Evolutionary conservation across 805 yeast species (phyloP), one percentile per base, ranked within the genome.

Genomic region (Candida khao-thaluensis): DNA sequence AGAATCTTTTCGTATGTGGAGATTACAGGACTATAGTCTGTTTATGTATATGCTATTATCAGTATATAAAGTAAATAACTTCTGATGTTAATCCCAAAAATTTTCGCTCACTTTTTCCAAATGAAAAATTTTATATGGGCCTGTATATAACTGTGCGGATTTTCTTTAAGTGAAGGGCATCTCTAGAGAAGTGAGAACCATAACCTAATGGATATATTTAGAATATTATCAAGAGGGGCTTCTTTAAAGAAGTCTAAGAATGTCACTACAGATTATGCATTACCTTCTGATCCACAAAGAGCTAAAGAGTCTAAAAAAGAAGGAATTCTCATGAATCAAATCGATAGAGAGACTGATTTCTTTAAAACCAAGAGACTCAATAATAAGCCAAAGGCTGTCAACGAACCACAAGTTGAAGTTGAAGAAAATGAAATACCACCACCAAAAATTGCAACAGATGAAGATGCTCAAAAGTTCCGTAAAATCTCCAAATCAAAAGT

Each of bases 171-270:
- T 8, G 24, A 22, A 22, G 24, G 10, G 24, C 24, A 22, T 22
- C 24, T 22, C 24, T 22, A 10, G n/a, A n/a, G n/a, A n/a, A n/a
- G n/a, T n/a, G n/a, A n/a, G n/a, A n/a, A n/a, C n/a, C n/a, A n/a
- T 10, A 10, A 22, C 24, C 9, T 22, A 22, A 89, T 89, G 96
- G 99, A 91, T 66, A 83, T 91, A 44, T 93, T 91, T 60, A 72
- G 86, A 52, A 81, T 93, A 2, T 72, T 91, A 25, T 71, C 89
- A 0, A 71, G 97, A 54, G 98, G 98, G 16, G 95, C 97, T 0
- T 73, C 81, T 9, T 66, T 91, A 37, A 81, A 80, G 56, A 79
- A 80, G 57, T 64, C 75, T 17, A 78, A 74, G 43, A 64, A 60
- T 21, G 66, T 60, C 2, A 51, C 69, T 7, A 57, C 73, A 0